These are phyloP conservation scores for Trichoderma sp. DNA, from an alignment of 2,329 filamentous ascomycete genomes.

Conservation along the genomic window DNA sequence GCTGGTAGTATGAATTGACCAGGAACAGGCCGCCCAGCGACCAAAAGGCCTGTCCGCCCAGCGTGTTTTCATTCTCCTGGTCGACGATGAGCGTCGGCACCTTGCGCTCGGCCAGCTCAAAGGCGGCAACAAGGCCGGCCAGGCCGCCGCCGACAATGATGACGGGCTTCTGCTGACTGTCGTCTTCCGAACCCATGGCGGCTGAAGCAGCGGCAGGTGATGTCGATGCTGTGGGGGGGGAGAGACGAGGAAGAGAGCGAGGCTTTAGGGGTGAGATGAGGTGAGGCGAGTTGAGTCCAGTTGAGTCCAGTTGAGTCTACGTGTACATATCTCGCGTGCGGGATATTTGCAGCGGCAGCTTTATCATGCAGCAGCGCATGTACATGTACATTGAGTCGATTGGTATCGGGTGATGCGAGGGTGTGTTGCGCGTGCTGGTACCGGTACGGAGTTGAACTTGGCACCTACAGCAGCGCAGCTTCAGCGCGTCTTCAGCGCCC, in stretches of 20 bases:
- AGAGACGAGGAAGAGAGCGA: not conserved
- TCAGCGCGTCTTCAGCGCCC: not conserved
- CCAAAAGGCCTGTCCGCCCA: constrained; percentile 63
- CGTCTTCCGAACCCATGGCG: constrained; percentile 23
- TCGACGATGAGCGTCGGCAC: constrained; percentile 53
- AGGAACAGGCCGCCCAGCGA: constrained; percentile 60
- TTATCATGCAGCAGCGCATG: constrained; percentile 4
- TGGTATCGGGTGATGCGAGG: constrained; percentile 11
- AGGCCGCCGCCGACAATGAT: constrained; percentile 57
- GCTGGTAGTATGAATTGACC: constrained; percentile 56
- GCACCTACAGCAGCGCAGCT: not conserved
- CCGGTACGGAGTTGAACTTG: not conserved
- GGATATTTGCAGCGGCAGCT: constrained; percentile 8
- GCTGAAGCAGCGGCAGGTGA: not conserved
- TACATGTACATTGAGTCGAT: not conserved
- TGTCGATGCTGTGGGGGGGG: not conserved
- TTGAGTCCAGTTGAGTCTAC: not conserved
- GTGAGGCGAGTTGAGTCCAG: not conserved
- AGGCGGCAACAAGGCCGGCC: constrained; percentile 58
- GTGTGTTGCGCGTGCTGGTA: not conserved
- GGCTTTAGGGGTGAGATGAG: not conserved
- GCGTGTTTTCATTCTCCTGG: constrained; percentile 54
- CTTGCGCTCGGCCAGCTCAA: constrained; percentile 50
- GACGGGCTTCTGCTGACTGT: constrained; percentile 35
- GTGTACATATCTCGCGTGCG: constrained; percentile 6